Conservation (phyloP, 2,329 filamentous ascomycete species). For the Lachnellula subtilissima region DNA sequence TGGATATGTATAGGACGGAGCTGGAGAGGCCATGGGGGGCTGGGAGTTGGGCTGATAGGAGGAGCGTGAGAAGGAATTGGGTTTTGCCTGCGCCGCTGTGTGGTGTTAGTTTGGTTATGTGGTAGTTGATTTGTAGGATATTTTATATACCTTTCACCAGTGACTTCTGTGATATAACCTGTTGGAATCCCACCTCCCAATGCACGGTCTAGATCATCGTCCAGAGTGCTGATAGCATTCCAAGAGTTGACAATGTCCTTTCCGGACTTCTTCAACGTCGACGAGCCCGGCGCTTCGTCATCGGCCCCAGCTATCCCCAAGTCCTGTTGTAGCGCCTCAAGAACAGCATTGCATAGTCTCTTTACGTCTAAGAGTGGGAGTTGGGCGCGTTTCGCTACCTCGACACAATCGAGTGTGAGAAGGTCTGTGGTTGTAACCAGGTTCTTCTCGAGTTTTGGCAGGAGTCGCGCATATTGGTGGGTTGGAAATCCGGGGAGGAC, state of each 20-base stretch:
- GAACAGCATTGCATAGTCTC: constrained; percentile 63
- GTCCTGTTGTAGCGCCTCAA: constrained; percentile 62
- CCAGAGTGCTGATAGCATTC: constrained; percentile 73
- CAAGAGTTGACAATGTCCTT: constrained; percentile 39
- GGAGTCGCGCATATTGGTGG: constrained; percentile 65
- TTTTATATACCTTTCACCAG: constrained; percentile 69
- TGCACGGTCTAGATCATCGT: constrained; percentile 63
- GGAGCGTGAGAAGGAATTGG: constrained; percentile 80
- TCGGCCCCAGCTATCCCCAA: constrained; percentile 17
- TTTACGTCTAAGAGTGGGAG: constrained; percentile 77
- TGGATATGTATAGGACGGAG: constrained; percentile 88
- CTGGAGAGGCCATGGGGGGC: constrained; percentile 65
- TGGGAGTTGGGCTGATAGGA: constrained; percentile 79
- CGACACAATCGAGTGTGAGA: constrained; percentile 73
- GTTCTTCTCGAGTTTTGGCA: constrained; percentile 75
- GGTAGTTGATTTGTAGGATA: background rate
- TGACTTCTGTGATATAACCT: constrained; percentile 81
- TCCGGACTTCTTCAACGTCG: constrained; percentile 30
- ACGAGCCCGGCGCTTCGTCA: constrained; percentile 10
- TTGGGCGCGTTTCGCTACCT: constrained; percentile 81
- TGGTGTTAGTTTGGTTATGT: constrained; percentile 15
- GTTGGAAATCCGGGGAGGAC: constrained; percentile 77
- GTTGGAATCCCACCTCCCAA: constrained; percentile 76
- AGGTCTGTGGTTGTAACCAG: constrained; percentile 77
- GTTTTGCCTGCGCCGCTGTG: constrained; percentile 84